phyloP scores from a whole-genome alignment of 139 green algal species.

The Chloropicon primus region DNA sequence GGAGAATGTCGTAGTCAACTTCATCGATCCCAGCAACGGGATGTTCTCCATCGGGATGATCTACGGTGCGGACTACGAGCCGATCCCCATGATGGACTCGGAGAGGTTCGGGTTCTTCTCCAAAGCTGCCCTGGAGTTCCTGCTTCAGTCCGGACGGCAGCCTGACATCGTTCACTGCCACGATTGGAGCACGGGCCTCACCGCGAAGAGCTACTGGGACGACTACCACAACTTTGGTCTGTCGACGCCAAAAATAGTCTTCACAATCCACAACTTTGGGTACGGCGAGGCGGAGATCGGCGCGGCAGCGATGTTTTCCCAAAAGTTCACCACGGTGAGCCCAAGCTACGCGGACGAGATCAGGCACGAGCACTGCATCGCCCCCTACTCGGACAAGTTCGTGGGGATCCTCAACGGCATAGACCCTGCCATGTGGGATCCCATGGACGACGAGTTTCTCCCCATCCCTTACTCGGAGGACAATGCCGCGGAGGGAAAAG shows the following conservation, averaged over 20 bases:
- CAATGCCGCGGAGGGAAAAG: background rate
- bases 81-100: conserved; percentile 28
- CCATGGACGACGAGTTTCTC: background rate
- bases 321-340: conserved; percentile 45
- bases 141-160: conserved; percentile 43
- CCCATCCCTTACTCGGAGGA: background rate
- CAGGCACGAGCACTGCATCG: background rate
- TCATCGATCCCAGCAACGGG: conserved; percentile 29
- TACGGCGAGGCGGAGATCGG: conserved; percentile 76
- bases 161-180: conserved; percentile 92
- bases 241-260: conserved; percentile 60
- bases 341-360: background rate
- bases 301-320: conserved; percentile 56
- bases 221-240: conserved; percentile 80
- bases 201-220: conserved; percentile 40
- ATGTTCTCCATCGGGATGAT: background rate
- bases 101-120: conserved; percentile 84
- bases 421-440: background rate
- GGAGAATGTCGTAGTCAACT: conserved; percentile 22
- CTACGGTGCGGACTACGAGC: background rate
- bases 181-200: conserved; percentile 71
- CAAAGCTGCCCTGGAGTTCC: conserved; percentile 74
- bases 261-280: conserved; percentile 93
- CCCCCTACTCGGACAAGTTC: background rate
- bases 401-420: background rate